A percentile compares a stretch with the other conserved stretches of the same genome.
Evolutionary conservation across 2,329 filamentous ascomycete genomes (phyloP).

Genomic region (Paraconiothyrium brasiliense): DNA sequence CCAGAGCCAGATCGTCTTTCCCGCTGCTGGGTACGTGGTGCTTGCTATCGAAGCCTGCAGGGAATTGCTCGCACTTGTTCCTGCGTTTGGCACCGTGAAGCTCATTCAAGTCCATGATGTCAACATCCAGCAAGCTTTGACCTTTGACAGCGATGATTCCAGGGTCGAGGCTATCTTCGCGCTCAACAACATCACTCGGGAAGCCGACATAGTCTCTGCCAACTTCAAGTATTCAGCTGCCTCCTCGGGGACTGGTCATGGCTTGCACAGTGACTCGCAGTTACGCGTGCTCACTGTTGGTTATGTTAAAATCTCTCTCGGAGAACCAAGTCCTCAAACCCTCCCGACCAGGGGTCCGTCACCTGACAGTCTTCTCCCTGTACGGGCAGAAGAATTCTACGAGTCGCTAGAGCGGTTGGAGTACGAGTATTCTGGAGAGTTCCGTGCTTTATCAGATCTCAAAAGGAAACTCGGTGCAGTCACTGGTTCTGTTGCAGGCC

Average conservation of each 20-base stretch:
- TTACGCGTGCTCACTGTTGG: background rate
- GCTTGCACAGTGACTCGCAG: too few species aligned
- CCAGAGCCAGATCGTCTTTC: slow-evolving; percentile 52
- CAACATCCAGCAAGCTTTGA: background rate
- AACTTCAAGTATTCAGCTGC: background rate
- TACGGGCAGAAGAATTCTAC: background rate
- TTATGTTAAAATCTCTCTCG: background rate
- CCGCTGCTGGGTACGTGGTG: slow-evolving; percentile 55
- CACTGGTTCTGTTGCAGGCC: background rate
- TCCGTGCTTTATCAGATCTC: background rate
- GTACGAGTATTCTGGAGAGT: background rate
- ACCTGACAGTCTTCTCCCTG: background rate
- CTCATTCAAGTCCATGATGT: background rate
- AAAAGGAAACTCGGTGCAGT: background rate
- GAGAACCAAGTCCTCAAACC: background rate
- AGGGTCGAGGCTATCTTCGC: background rate
- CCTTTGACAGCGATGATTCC: background rate
- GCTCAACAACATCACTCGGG: background rate
- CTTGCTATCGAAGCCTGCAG: slow-evolving; percentile 46
- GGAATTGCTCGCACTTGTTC: background rate
- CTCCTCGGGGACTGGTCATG: too few species aligned
- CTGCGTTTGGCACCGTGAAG: too few species aligned
- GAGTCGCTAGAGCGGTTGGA: background rate
- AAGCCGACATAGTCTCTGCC: background rate
- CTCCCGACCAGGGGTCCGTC: background rate